Evolutionary conservation across 2,329 filamentous ascomycete species (phyloP), one percentile per base, ranked within the genome.

Genomic region (Aspergillus sp.): DNA sequence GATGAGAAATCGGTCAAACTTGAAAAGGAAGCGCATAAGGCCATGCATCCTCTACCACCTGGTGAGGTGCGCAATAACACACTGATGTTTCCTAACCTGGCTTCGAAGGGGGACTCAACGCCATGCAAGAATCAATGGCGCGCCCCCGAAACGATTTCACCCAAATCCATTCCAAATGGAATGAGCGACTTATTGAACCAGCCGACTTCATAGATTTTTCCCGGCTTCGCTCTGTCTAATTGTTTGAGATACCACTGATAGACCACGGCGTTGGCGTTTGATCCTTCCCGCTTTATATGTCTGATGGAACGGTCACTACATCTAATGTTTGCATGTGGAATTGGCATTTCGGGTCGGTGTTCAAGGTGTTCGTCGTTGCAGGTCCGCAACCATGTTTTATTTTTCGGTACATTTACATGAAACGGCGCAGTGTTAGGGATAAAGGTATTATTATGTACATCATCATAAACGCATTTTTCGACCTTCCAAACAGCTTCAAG

Each of bases 51-150:
- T 19, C 58, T 77, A 51, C 68, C 73, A 30, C 64, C 69, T 3
- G 68, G 70, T 34, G 71, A 71, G 39, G 68, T 68, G 13, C 71
- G 70, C 55, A 75, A 69, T 57, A 77, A 77, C 53, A 68, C 73
- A 2, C 66, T 67, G n/a, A 63, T 73, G 51, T 70, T 70, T 39
- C 68, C 70, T 40, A 61, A 65, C 9, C 56, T 70, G 17, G 54
- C 37, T 48, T 56, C 53, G 62, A 69, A 60, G 22, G 62, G 44
- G 39, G 51, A 56, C 41, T 57, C 46, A 33, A 66, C 60, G 9
- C 62, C 59, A 37, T 41, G 50, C 42, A 40, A 41, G 33, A 53
- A 56, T 33, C 52, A 52, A 19, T 63, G 61, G 59, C 58, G 55
- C 19, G 57, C 63, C 20, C 47, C 54, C 17, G 65, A 66, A 15